These are phyloP conservation scores for Trametes coccinea DNA, from an alignment of 768 basidiomycete species.

Conservation along the genomic window DNA sequence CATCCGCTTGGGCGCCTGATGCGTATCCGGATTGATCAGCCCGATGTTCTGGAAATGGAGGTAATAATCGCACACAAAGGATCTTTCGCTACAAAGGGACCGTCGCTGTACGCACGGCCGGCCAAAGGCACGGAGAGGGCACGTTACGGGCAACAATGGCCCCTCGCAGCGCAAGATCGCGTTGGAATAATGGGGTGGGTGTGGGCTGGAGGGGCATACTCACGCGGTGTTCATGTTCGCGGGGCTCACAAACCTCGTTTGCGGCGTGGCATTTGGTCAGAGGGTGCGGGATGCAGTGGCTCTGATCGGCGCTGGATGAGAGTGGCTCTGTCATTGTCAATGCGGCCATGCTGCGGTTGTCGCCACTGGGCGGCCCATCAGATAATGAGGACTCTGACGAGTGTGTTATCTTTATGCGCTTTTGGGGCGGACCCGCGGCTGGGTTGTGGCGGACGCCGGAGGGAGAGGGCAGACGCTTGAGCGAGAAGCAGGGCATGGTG, in stretches of 20 bases:
- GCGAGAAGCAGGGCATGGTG: conserved; percentile 9
- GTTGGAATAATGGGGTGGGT: neutral
- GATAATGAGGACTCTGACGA: conserved; percentile 5
- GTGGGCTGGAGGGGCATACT: conserved; percentile 1
- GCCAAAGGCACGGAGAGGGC: neutral
- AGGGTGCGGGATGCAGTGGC: conserved; percentile 8
- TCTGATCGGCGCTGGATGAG: conserved; percentile 4
- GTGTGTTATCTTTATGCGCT: conserved; percentile 16
- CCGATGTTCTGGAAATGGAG: conserved; percentile 15
- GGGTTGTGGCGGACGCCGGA: neutral
- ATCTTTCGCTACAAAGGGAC: conserved; percentile 6
- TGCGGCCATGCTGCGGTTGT: neutral
- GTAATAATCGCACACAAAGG: conserved; percentile 9
- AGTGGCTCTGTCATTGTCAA: neutral
- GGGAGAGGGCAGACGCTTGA: conserved; percentile 6
- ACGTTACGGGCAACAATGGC: conserved; percentile 5
- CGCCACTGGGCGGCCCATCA: neutral
- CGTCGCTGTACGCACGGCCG: conserved; percentile 8
- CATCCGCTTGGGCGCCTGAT: conserved; percentile 12
- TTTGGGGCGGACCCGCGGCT: conserved; percentile 2
- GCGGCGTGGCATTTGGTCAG: conserved; percentile 17
- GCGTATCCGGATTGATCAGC: conserved; percentile 20
- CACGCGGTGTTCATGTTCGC: conserved; percentile 9
- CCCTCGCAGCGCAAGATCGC: neutral
- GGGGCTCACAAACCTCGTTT: conserved; percentile 6